These are phyloP conservation scores for Salix dunnii DNA, from an alignment of 345 rosid genomes.

Conservation along the genomic window DNA sequence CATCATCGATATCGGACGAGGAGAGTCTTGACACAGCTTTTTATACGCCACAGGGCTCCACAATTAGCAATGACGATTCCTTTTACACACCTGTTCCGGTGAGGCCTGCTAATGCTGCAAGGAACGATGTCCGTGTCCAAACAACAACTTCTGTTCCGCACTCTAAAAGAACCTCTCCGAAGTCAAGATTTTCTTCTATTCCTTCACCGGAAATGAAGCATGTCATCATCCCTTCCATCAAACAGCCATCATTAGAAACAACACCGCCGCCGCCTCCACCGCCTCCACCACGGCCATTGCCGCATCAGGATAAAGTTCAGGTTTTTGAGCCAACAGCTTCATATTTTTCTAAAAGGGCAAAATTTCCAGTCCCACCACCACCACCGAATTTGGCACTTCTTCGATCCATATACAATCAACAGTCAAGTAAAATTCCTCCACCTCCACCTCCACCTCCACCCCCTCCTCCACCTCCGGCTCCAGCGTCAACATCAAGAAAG, in stretches of 20 bases:
- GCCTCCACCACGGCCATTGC: constrained; percentile 14
- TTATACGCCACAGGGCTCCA: constrained; percentile 78
- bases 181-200: constrained; percentile 43
- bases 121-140: constrained; percentile 20
- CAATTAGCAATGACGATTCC: constrained; percentile 60
- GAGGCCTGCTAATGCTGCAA: background rate
- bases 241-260: constrained; percentile 31
- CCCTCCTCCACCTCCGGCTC: constrained; percentile 34
- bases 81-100: constrained; percentile 46
- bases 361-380: constrained; percentile 76
- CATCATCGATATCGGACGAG: constrained; percentile 58
- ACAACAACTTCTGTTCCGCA: constrained; percentile 45
- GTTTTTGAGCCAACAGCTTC: constrained; percentile 22
- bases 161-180: constrained; percentile 84
- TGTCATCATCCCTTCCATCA: constrained; percentile 73
- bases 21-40: constrained; percentile 59
- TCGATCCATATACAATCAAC: constrained; percentile 50
- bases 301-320: constrained; percentile 10
- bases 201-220: constrained; percentile 91
- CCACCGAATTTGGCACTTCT: constrained; percentile 86
- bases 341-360: constrained; percentile 44
- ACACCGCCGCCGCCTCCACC: constrained; percentile 31
- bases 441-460: constrained; percentile 49
- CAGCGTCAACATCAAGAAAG: constrained; percentile 31
- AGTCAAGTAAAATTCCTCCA: constrained; percentile 26